Conservation (phyloP, 257 asterid genomes). For the Solanum pimpinellifolium region DNA sequence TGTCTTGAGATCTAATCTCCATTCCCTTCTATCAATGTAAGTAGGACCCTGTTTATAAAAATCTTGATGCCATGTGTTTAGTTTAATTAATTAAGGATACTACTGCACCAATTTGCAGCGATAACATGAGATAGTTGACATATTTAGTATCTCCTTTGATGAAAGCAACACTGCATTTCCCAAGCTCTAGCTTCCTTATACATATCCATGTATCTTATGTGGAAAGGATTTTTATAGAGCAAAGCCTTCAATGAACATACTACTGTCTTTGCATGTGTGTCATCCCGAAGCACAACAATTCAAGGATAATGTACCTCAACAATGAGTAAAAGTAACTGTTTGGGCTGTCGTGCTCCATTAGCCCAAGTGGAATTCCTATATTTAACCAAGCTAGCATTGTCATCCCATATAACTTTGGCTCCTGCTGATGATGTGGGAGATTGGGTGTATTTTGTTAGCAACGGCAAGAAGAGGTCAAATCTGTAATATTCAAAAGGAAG, state of each 20-base stretch:
- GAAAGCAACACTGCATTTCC: neutral
- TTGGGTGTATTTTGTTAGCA: neutral
- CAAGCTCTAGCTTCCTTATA: neutral
- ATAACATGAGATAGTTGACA: neutral
- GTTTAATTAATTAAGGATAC: neutral
- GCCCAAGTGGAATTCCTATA: neutral
- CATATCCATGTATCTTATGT: neutral
- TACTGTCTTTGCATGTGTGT: neutral
- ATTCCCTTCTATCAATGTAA: neutral
- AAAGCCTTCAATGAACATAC: neutral
- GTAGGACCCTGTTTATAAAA: neutral
- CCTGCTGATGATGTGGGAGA: neutral
- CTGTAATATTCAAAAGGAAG: neutral
- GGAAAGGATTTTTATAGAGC: neutral
- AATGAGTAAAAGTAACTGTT: neutral
- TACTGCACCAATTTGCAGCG: neutral
- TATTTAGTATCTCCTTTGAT: neutral
- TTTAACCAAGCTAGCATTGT: neutral
- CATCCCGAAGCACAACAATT: neutral
- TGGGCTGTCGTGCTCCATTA: neutral
- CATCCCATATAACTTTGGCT: neutral
- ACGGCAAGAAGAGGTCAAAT: neutral
- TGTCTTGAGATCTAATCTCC: neutral
- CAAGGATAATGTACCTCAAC: neutral
- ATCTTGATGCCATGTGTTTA: neutral